These are phyloP conservation scores for Galeopsis tetrahit DNA, from an alignment of 257 asterid genomes.

Conservation along the genomic window DNA sequence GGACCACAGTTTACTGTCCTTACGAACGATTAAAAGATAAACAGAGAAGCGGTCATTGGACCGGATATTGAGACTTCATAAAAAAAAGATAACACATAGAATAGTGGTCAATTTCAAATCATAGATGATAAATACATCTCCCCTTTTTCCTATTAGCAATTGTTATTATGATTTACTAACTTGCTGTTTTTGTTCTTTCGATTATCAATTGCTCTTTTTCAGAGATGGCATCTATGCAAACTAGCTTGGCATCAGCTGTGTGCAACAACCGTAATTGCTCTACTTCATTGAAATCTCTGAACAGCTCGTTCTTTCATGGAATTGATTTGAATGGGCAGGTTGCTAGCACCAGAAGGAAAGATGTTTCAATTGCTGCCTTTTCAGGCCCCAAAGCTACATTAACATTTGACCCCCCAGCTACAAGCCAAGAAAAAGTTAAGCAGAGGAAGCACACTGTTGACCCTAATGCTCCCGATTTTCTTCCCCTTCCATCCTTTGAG, in stretches of 20 bases:
- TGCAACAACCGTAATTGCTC: conserved; percentile 59
- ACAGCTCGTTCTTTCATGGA: conserved; percentile 63
- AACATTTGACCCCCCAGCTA: conserved; percentile 74
- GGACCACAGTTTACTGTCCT: not conserved
- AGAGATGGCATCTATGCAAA: conserved; percentile 77
- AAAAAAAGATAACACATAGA: not conserved
- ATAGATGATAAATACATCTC: not conserved
- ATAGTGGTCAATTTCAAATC: not conserved
- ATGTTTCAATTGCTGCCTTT: conserved; percentile 31
- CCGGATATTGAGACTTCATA: too few relatives aligned
- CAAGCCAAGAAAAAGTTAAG: conserved; percentile 56
- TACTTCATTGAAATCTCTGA: conserved; percentile 49
- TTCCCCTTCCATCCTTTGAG: conserved; percentile 89
- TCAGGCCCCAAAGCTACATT: conserved; percentile 64
- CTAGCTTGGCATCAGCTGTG: conserved; percentile 67
- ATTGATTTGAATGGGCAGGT: conserved; percentile 46
- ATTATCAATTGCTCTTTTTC: not conserved
- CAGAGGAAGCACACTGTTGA: conserved; percentile 82
- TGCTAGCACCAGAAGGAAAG: conserved; percentile 41
- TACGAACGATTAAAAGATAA: not conserved
- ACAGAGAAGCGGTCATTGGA: not conserved
- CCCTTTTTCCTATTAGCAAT: not conserved
- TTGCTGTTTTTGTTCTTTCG: not conserved
- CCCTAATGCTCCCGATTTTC: conserved; percentile 89
- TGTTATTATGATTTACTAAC: conserved; percentile 9